Base-by-base conservation (phyloP, 2,329 filamentous ascomycete genomes). In the Chlorencoelia australis region DNA sequence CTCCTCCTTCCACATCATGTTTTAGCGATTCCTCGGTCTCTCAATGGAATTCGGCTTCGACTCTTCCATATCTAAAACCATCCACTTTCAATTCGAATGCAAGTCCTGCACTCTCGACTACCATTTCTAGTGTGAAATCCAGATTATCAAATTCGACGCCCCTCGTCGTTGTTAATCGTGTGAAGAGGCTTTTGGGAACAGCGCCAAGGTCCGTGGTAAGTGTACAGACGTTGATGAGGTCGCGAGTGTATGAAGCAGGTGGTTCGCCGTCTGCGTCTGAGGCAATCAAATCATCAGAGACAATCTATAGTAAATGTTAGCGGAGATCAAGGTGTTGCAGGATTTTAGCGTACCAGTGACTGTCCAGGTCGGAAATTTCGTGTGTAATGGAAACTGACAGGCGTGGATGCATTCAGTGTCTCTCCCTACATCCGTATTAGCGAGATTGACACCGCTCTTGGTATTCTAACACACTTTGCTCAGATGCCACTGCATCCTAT, bases 401-500 rank as follows among this genome's bases (percentile, higher is more conserved):
- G 82, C 1, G 73, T 68, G 1, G 75, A 64, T n/a, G 82, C 78
- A 6, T 80, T 86, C 24, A 88, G 71, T 24, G 81, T 73, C 48
- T 85, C 81, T 40, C 80, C 82, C 77, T 82, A 44, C 34, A 40
- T 18, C 15, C 40, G 11, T 8, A 20, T 27, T 29, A 21, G 24
- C 11, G n/a, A 34, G 14, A 9, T 26, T 27, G 8, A 18, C 6
- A 8, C 9, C 6, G 19, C 25, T n/a, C 18, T 20, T 7, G 2
- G 16, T 6, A 19, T 8, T 2, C 11, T 2, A 29, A 37, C 44
- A 32, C 44, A 59, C 79, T 70, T 85, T 86, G 43, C 76, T 73
- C 54, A 87, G 84, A 58, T 87, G 82, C 83, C 83, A 88, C 59
- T 86, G 80, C 81, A 89, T 87, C 31, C 82, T 69, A 57, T 88